phyloP scores from a whole-genome alignment of 192 early-diverging fungal species.

The Endogone sp. region DNA sequence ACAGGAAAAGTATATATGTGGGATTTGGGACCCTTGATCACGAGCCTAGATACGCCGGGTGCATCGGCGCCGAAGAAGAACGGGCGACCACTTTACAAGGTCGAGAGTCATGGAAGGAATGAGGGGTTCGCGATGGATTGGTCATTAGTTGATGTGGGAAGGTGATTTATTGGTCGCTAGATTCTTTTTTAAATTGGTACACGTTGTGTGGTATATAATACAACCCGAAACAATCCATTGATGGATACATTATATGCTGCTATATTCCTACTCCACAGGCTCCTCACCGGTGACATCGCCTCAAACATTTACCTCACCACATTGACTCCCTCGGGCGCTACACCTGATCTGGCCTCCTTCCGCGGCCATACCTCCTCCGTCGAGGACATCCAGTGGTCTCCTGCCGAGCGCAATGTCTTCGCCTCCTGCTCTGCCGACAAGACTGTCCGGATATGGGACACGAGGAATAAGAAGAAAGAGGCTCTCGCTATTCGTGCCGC shows the following conservation, averaged over 20 bases:
- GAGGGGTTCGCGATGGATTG: slow-evolving; percentile 99
- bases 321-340: slow-evolving; percentile 59
- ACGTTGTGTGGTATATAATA: too few relatives aligned
- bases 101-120: slow-evolving; percentile 74
- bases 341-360: slow-evolving; percentile 73
- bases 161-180: too few relatives aligned
- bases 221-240: too few relatives aligned
- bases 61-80: slow-evolving; percentile 51
- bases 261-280: slow-evolving; percentile 32
- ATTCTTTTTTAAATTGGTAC: too few relatives aligned
- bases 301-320: slow-evolving; percentile 82
- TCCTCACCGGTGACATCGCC: slow-evolving; percentile 85
- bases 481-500: slow-evolving; percentile 83
- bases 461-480: slow-evolving; percentile 67
- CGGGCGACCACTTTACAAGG: slow-evolving; percentile 71
- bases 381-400: slow-evolving; percentile 98
- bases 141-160: slow-evolving; percentile 62
- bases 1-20: slow-evolving; percentile 94
- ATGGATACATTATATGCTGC: too few relatives aligned
- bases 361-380: slow-evolving; percentile 81
- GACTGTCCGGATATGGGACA: slow-evolving; percentile 95
- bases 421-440: slow-evolving; percentile 88
- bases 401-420: slow-evolving; percentile 86
- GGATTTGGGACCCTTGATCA: slow-evolving; percentile 76
- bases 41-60: slow-evolving; percentile 80